phyloP scores from a whole-genome alignment of 2,329 filamentous ascomycete genomes.

The Didymella glomerata region DNA sequence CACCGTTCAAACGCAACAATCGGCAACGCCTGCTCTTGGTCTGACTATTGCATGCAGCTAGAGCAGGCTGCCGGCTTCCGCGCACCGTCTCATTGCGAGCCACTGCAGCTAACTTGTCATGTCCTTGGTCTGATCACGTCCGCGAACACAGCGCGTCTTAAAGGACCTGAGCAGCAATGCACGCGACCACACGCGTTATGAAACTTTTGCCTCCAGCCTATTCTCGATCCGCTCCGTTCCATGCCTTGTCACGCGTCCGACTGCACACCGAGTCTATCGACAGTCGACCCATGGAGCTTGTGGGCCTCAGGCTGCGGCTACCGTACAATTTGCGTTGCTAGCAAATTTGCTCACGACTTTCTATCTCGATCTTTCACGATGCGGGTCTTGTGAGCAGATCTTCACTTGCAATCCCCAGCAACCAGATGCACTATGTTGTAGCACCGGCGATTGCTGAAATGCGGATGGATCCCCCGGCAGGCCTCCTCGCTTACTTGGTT shows the following conservation, averaged over 20 bases:
- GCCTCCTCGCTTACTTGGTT: slow-evolving; percentile 21
- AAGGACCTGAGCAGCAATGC: slow-evolving; percentile 39
- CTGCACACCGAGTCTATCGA: slow-evolving; percentile 30
- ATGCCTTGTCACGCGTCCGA: slow-evolving; percentile 31
- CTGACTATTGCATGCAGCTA: slow-evolving; percentile 41
- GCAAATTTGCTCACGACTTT: slow-evolving; percentile 40
- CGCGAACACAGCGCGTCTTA: slow-evolving; percentile 45
- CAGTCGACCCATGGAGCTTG: slow-evolving; percentile 27
- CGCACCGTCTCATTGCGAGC: slow-evolving; percentile 27
- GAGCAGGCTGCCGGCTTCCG: slow-evolving; percentile 39
- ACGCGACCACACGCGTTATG: slow-evolving; percentile 42
- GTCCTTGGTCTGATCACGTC: slow-evolving; percentile 40
- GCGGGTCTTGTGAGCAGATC: slow-evolving; percentile 25
- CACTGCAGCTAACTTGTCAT: slow-evolving; percentile 30
- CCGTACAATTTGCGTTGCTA: slow-evolving; percentile 19
- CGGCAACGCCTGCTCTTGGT: slow-evolving; percentile 37
- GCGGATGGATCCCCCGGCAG: slow-evolving; percentile 25
- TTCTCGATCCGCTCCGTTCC: slow-evolving; percentile 40
- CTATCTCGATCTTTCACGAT: slow-evolving; percentile 25
- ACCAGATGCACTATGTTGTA: slow-evolving; percentile 17
- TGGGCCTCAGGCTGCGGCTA: slow-evolving; percentile 22
- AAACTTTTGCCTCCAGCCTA: slow-evolving; percentile 35
- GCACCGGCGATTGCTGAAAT: slow-evolving; percentile 11
- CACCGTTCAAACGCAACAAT: slow-evolving; percentile 34
- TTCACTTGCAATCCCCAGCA: slow-evolving; percentile 17